Percentiles rank a stretch among this genome's conserved stretches.
Evolutionary conservation across 345 rosid species (phyloP).

Genomic region (Crucihimalaya himalaica): DNA sequence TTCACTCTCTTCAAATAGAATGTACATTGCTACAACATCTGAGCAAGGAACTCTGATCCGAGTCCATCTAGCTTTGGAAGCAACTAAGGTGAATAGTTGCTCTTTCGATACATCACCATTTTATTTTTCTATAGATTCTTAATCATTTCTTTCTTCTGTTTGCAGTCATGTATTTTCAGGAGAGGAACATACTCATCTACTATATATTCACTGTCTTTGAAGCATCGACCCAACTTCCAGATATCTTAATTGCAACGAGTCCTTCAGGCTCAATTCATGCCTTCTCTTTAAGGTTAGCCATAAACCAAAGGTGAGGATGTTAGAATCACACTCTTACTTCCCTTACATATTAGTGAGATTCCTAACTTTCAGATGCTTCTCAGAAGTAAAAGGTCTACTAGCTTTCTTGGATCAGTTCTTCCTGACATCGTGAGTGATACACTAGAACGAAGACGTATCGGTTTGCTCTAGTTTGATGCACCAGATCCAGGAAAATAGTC

Average conservation of each 20-base stretch:
- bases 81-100: conserved; percentile 67
- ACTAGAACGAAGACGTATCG: conserved; percentile 59
- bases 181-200: conserved; percentile 89
- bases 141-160: conserved; percentile 30
- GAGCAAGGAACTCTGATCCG: conserved; percentile 91
- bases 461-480: conserved; percentile 44
- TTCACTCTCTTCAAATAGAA: conserved; percentile 75
- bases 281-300: conserved; percentile 60
- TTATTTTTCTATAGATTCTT: conserved; percentile 12
- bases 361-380: background rate
- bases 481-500: conserved; percentile 40
- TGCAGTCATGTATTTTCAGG: conserved; percentile 78
- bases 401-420: conserved; percentile 77
- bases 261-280: conserved; percentile 89
- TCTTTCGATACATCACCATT: background rate
- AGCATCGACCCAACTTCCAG: conserved; percentile 69
- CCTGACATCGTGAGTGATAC: conserved; percentile 80
- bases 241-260: conserved; percentile 79
- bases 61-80: conserved; percentile 78
- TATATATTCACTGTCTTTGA: conserved; percentile 86
- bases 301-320: conserved; percentile 63
- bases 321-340: conserved; percentile 17
- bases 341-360: background rate
- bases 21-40: conserved; percentile 89
- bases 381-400: conserved; percentile 66